Conservation (phyloP, 208 protist species). For the Acanthamoeba comandoni region DNA sequence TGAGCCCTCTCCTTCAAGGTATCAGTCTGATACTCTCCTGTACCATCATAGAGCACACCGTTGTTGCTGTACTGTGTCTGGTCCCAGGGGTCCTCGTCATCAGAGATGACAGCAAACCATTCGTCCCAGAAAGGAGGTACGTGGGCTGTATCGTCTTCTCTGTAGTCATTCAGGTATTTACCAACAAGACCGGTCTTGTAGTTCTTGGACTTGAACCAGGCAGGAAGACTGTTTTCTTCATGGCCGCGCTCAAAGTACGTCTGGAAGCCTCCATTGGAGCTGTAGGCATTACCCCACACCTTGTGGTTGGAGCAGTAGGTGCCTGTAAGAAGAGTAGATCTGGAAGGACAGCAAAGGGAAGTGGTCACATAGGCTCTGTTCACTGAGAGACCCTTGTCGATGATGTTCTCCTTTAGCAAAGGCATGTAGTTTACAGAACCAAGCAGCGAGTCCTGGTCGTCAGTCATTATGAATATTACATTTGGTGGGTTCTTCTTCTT, state of each 20-base stretch:
- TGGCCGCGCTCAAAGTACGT: neutral
- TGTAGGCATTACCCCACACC: neutral
- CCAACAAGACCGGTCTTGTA: conserved; percentile 3
- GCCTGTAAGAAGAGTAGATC: neutral
- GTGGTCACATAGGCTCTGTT: neutral
- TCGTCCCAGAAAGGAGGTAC: neutral
- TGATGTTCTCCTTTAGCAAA: neutral
- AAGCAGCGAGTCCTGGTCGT: conserved; percentile 6
- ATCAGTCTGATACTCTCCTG: conserved; percentile 4
- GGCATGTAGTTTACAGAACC: conserved; percentile 19
- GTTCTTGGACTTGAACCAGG: neutral
- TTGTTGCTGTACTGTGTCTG: neutral
- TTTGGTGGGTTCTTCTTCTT: too few species aligned
- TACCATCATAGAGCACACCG: neutral
- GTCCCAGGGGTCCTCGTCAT: conserved; percentile 1
- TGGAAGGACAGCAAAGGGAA: conserved; percentile 1
- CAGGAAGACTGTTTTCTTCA: neutral
- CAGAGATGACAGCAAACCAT: conserved; percentile 1
- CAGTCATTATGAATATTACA: neutral
- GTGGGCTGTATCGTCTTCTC: neutral
- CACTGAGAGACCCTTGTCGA: neutral
- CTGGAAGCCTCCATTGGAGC: neutral
- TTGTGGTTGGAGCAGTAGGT: conserved; percentile 38
- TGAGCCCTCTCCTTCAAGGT: neutral
- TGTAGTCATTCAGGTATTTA: conserved; percentile 2